Base-by-base conservation (phyloP, 768 basidiomycete genomes). In the Russula lepida region DNA sequence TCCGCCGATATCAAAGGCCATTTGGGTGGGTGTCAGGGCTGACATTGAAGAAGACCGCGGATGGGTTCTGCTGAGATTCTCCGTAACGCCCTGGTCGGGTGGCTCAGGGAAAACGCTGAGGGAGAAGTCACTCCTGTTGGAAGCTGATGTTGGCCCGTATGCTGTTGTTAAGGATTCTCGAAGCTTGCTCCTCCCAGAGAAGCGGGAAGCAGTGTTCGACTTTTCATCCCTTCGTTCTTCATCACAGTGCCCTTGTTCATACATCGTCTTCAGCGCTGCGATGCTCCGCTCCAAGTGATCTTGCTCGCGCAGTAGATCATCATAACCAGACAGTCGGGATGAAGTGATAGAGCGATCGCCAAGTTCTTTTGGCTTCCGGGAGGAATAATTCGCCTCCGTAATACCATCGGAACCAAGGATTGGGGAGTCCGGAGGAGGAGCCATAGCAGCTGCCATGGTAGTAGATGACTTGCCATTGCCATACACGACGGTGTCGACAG, bases 81-180 rank as follows among this genome's bases (percentile, higher is more conserved):
- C 35, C 49, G 35, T 17, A 37, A 37, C 35, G 15, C 15, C 35
- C 35, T 37, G 35, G 69, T 60, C 60, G 19, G 88, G 86, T 35
- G 86, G 88, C 37, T 78, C 72, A 4, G 87, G 88, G 72, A 89
- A 89, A 47, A 77, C 75, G 65, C 86, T 88, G 54, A 90, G 72
- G 3, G 88, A 88, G 62, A 89, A 81, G n/a, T 86, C 84, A 69
- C 71, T 75, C 59, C 50, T 65, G 50, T 59, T 33, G 60, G 74
- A 67, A 55, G 64, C 58, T 6, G 66, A 63, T n/a, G 63, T 54
- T 35, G 46, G 56, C 8, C 44, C 63, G 35, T 54, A 41, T 49
- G 23, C 62, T 23, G 51, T 58, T 15, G 28, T 49, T n/a, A 55
- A 50, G 30, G 62, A 64, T 27, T 57, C 66, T 48, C 50, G 59